Conservation (phyloP, 2,329 filamentous ascomycete genomes). For the Pestalotiopsis sp. region DNA sequence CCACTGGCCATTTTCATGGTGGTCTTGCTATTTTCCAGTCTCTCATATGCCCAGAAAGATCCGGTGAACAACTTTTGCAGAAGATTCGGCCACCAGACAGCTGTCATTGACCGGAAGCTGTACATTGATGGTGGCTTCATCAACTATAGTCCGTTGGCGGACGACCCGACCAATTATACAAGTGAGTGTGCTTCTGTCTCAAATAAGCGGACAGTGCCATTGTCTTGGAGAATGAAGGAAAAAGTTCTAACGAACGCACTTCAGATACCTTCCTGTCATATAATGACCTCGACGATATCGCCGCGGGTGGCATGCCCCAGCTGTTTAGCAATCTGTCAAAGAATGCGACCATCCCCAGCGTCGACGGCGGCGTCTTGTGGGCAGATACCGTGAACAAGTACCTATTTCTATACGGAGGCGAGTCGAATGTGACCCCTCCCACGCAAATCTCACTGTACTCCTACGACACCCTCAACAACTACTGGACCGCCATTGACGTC, state of each 20-base stretch:
- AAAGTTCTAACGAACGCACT: neutral
- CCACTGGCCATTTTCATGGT: neutral
- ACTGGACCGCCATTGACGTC: constrained; percentile 53
- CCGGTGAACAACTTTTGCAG: constrained; percentile 57
- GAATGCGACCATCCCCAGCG: constrained; percentile 55
- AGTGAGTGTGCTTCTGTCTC: constrained; percentile 43
- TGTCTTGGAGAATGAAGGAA: neutral
- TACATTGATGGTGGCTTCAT: constrained; percentile 66
- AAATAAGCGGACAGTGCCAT: too few species aligned
- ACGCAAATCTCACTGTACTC: constrained; percentile 53
- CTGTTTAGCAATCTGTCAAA: constrained; percentile 62
- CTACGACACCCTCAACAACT: constrained; percentile 59
- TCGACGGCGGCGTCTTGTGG: constrained; percentile 55
- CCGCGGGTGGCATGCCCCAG: constrained; percentile 23
- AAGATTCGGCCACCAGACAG: constrained; percentile 61
- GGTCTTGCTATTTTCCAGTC: neutral
- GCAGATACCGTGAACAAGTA: constrained; percentile 63
- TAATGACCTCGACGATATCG: constrained; percentile 14
- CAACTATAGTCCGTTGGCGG: constrained; percentile 53
- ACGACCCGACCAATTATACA: constrained; percentile 54
- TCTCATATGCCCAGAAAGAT: constrained; percentile 40
- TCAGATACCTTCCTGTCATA: constrained; percentile 17
- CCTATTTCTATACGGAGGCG: constrained; percentile 65
- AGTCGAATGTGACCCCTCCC: constrained; percentile 47
- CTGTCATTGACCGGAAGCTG: constrained; percentile 59